Conservation (phyloP, 2,329 filamentous ascomycete genomes). For the Apiospora arundinis region DNA sequence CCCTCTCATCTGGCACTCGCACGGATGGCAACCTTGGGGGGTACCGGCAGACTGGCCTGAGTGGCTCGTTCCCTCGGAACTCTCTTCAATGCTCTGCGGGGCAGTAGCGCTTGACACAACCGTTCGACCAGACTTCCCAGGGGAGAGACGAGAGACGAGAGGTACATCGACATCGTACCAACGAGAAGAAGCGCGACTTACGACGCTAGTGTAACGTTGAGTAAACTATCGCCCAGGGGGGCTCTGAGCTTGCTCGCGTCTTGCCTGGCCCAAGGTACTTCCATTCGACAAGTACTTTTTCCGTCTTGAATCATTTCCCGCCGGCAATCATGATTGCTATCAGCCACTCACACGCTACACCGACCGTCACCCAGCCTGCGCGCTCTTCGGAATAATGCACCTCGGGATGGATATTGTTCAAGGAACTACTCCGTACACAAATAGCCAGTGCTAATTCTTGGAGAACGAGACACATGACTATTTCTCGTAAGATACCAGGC, state of each 20-base stretch:
- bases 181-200: conserved; percentile 14
- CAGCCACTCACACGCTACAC: conserved; percentile 12
- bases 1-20: not conserved
- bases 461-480: not conserved
- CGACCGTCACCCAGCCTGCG: not conserved
- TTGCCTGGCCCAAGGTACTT: conserved; percentile 3
- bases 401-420: not conserved
- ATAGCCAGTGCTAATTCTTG: not conserved
- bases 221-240: conserved; percentile 5
- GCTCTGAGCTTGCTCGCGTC: not conserved
- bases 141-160: not conserved
- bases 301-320: not conserved
- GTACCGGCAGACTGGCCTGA: conserved; percentile 9
- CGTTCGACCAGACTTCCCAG: not conserved
- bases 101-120: conserved; percentile 16
- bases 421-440: not conserved
- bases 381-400: not conserved
- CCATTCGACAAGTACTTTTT: conserved; percentile 5
- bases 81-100: conserved; percentile 8
- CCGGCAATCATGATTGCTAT: conserved; percentile 10
- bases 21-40: conserved; percentile 5
- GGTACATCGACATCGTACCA: not conserved
- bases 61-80: conserved; percentile 11
- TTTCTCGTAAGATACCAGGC: not conserved
- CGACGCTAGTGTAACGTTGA: conserved; percentile 9